phyloP scores from a whole-genome alignment of 2,329 filamentous ascomycete genomes.

The Chlorencoelia australis region DNA sequence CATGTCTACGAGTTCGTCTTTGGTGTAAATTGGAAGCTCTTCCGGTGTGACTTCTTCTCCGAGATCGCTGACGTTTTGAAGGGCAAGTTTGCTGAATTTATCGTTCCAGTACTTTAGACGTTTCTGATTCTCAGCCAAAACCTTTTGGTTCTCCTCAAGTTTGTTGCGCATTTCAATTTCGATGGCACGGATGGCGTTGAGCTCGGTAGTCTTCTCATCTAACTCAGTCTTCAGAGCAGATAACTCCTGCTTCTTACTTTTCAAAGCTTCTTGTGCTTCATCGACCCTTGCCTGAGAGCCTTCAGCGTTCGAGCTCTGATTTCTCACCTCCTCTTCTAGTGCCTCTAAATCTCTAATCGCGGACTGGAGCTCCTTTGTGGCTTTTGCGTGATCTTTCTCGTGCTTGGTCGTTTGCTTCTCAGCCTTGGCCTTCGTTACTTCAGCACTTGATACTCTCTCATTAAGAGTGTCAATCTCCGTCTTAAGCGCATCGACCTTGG shows the following conservation, averaged over 20 bases:
- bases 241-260: constrained; percentile 71
- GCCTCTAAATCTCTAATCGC: constrained; percentile 64
- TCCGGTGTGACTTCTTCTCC: constrained; percentile 43
- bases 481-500: constrained; percentile 81
- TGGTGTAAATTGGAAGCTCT: constrained; percentile 68
- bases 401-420: constrained; percentile 87
- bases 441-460: constrained; percentile 75
- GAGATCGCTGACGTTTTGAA: constrained; percentile 73
- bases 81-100: constrained; percentile 70
- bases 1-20: constrained; percentile 57
- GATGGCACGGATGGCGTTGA: constrained; percentile 78
- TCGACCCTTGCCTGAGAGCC: constrained; percentile 65
- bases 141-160: constrained; percentile 91
- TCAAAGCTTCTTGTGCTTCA: constrained; percentile 69
- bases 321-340: constrained; percentile 67
- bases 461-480: constrained; percentile 72
- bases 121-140: constrained; percentile 75
- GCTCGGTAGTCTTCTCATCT: constrained; percentile 72
- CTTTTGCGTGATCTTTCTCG: constrained; percentile 70
- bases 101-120: constrained; percentile 79
- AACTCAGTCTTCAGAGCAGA: constrained; percentile 71
- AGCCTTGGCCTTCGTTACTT: constrained; percentile 82
- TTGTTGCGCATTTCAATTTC: constrained; percentile 99
- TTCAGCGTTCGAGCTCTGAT: constrained; percentile 66
- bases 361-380: constrained; percentile 66